phyloP scores from a whole-genome alignment of 2,329 filamentous ascomycete species.

The Harringtonia aguacate region DNA sequence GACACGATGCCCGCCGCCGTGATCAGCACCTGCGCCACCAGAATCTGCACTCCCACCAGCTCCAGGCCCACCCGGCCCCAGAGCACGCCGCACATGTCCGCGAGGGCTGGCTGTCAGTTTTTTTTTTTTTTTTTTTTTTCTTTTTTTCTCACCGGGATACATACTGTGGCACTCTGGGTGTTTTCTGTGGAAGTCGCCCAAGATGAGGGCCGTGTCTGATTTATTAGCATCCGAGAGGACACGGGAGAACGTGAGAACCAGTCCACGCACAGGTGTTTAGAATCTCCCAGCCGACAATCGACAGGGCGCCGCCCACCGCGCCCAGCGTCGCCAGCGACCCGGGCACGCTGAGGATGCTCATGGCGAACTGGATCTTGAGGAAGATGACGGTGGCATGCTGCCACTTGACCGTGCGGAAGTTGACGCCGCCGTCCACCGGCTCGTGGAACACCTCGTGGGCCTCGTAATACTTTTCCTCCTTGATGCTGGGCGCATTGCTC shows the following conservation, averaged over 20 bases:
- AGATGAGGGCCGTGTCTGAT: constrained; percentile 23
- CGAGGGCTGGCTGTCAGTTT: constrained; percentile 15
- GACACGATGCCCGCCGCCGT: constrained; percentile 43
- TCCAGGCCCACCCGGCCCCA: constrained; percentile 42
- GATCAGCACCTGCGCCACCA: constrained; percentile 36
- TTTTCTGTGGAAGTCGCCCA: constrained; percentile 27
- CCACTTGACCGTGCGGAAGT: constrained; percentile 39
- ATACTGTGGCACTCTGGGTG: constrained; percentile 25
- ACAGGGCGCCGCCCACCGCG: constrained; percentile 73
- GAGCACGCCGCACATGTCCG: constrained; percentile 44
- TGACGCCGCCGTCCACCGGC: constrained; percentile 22
- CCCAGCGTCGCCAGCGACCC: constrained; percentile 70
- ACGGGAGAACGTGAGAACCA: no score
- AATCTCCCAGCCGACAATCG: constrained; percentile 51
- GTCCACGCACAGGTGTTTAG: constrained; percentile 23
- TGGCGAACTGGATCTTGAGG: constrained; percentile 31
- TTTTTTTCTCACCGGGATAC: background rate
- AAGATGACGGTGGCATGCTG: constrained; percentile 36
- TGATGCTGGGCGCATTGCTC: background rate
- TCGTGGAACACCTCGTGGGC: constrained; percentile 31
- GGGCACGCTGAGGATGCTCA: constrained; percentile 46
- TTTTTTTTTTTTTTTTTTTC: background rate
- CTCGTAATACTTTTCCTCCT: background rate
- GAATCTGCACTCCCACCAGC: constrained; percentile 41
- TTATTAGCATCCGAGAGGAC: background rate